A percentile compares a stretch with the other conserved stretches of the same genome.
These are phyloP conservation scores for Aspergillus melleus DNA, from an alignment of 2,329 filamentous ascomycete genomes.

Conservation along the genomic window DNA sequence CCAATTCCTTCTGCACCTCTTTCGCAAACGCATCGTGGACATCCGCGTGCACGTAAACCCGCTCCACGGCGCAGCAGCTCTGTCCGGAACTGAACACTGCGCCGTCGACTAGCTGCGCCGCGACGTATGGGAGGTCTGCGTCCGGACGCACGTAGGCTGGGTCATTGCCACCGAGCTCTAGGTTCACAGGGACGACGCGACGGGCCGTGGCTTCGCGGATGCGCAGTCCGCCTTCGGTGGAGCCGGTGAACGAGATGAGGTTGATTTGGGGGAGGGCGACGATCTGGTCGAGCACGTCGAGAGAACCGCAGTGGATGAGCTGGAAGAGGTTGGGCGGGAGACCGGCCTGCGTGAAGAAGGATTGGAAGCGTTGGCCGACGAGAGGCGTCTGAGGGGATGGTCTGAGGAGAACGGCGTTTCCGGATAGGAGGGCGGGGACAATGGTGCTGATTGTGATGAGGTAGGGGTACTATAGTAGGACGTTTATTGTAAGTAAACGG, in stretches of 20 bases:
- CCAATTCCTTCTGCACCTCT: conserved; percentile 74
- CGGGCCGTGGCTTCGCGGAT: conserved; percentile 80
- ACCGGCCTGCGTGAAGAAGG: conserved; percentile 75
- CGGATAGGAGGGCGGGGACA: conserved; percentile 81
- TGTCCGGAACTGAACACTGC: conserved; percentile 93
- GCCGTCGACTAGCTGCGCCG: conserved; percentile 87
- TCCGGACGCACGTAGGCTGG: conserved; percentile 82
- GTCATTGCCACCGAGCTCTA: conserved; percentile 91
- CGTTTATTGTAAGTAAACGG: not conserved
- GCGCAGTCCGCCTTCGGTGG: conserved; percentile 77
- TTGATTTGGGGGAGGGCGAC: conserved; percentile 72
- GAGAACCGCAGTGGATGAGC: conserved; percentile 81
- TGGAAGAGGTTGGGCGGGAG: conserved; percentile 79
- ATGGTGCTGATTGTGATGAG: conserved; percentile 86
- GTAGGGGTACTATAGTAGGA: conserved; percentile 72
- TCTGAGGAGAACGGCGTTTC: conserved; percentile 87
- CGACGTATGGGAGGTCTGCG: conserved; percentile 82
- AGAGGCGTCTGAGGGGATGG: conserved; percentile 91
- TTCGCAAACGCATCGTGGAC: conserved; percentile 81
- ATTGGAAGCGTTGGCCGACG: conserved; percentile 74
- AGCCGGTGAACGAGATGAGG: conserved; percentile 86
- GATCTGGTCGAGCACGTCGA: conserved; percentile 71
- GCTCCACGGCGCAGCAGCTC: conserved; percentile 87
- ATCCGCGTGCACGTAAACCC: conserved; percentile 80
- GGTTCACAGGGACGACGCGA: conserved; percentile 76